Evolutionary conservation across 345 rosid species (phyloP).

Genomic region (Barbarea vulgaris): DNA sequence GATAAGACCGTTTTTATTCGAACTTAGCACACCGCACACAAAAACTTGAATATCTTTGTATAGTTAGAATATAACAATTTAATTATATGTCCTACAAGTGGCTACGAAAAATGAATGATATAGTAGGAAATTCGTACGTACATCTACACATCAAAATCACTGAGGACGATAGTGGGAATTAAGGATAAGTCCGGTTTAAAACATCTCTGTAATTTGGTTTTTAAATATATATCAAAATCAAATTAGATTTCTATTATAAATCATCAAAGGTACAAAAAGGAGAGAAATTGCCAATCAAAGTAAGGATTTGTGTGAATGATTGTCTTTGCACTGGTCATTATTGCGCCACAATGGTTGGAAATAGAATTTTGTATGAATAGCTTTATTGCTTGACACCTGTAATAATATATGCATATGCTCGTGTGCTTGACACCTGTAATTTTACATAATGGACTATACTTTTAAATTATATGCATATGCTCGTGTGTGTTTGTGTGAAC

Average conservation of each 20-base stretch:
- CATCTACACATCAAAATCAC: conserved; percentile 5
- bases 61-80: neutral
- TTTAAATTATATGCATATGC: conserved; percentile 21
- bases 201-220: neutral
- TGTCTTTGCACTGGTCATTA: conserved; percentile 49
- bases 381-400: conserved; percentile 66
- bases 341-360: conserved; percentile 36
- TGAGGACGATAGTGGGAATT: conserved; percentile 35
- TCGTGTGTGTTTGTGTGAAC: conserved; percentile 24
- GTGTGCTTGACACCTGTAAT: conserved; percentile 55
- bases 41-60: neutral
- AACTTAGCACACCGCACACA: neutral
- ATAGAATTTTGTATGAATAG: conserved; percentile 38
- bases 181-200: conserved; percentile 40
- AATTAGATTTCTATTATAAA: conserved; percentile 16
- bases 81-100: neutral
- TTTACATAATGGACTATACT: conserved; percentile 25
- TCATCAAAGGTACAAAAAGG: conserved; percentile 12
- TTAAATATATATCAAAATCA: neutral
- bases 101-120: conserved; percentile 19
- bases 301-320: conserved; percentile 50
- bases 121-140: conserved; percentile 44
- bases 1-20: neutral
- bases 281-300: conserved; percentile 49
- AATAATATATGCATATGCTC: conserved; percentile 24